These are phyloP conservation scores for Cryphonectria parasitica DNA, from an alignment of 2,329 filamentous ascomycete species.

Conservation along the genomic window DNA sequence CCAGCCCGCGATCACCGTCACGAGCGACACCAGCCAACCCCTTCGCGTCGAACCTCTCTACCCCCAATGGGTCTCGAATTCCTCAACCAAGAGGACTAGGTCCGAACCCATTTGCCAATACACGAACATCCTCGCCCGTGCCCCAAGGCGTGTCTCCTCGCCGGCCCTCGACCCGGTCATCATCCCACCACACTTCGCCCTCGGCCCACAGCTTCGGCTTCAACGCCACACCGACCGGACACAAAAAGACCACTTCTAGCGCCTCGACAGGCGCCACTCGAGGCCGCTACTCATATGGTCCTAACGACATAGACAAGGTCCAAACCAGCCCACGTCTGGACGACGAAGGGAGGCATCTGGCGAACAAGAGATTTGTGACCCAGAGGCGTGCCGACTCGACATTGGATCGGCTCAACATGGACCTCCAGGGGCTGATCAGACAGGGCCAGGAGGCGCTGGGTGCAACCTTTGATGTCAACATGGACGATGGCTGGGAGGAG, in stretches of 20 bases:
- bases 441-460: constrained; percentile 87
- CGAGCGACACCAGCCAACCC: constrained; percentile 30
- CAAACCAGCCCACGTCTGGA: constrained; percentile 56
- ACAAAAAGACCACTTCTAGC: constrained; percentile 52
- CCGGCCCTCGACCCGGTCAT: constrained; percentile 31
- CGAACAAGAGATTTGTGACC: constrained; percentile 71
- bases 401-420: constrained; percentile 77
- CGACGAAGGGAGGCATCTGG: constrained; percentile 73
- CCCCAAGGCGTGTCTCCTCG: constrained; percentile 28
- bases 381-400: constrained; percentile 80
- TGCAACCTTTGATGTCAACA: constrained; percentile 70
- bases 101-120: constrained; percentile 29
- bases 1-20: constrained; percentile 49
- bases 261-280: constrained; percentile 42
- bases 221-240: constrained; percentile 33
- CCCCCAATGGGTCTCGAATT: constrained; percentile 23
- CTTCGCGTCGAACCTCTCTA: constrained; percentile 27
- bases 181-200: constrained; percentile 36
- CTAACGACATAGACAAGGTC: constrained; percentile 33
- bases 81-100: constrained; percentile 24
- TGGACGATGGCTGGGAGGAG: constrained; percentile 57
- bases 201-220: constrained; percentile 26
- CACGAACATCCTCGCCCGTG: constrained; percentile 16
- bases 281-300: constrained; percentile 15
- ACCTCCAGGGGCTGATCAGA: constrained; percentile 83